Base-by-base conservation (phyloP, 2,329 filamentous ascomycete genomes). In the Stachybotrys chlorohalonatus region DNA sequence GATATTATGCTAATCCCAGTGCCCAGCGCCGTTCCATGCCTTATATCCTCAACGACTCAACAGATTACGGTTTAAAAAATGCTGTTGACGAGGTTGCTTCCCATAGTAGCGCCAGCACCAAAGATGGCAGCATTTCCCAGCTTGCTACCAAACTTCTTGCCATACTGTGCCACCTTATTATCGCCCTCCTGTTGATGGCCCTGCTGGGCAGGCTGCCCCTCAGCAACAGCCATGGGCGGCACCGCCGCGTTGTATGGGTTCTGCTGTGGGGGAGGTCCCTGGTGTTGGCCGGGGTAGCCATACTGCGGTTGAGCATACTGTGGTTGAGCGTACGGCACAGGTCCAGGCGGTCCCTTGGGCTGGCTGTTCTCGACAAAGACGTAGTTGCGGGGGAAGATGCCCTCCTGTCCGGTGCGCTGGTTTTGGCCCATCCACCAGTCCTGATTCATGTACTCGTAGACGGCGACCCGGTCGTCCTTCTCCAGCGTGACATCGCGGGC, bases 111-210 rank as follows among this genome's bases (percentile, higher is more conserved):
- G 71, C 93, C 92, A 51, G 93, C 93, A 70, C 93, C 93, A 64
- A 95, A 95, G 62, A 96, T 90, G 31, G 91, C 90, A 49, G 81
- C 79, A 63, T 85, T 85, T 7, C 93, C 93, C 49, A 76, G 63
- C 79, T 96, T 97, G 83, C 95, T 95, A 61, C 93, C 92, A 72
- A 96, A 89, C 75, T 96, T 96, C 84, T 96, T 96, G 54, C 90
- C 91, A 54, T 85, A 82, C 71, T 90, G 80, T 59, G 84, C 80
- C 15, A 85, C 75, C 75, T 94, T 94, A 59, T 60, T 62, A 67
- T 75, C 76, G 11, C 74, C 74, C 39, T 68, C 63, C 16, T 72
- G 73, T 62, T 69, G 73, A 62, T 73, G 75, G 56, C 68, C 74
- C 59, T 68, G 68, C 53, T 62, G 24, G 1, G 31, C 24, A n/a